Base-by-base conservation (phyloP, 2,329 filamentous ascomycete species). In the Colletotrichum lini region DNA sequence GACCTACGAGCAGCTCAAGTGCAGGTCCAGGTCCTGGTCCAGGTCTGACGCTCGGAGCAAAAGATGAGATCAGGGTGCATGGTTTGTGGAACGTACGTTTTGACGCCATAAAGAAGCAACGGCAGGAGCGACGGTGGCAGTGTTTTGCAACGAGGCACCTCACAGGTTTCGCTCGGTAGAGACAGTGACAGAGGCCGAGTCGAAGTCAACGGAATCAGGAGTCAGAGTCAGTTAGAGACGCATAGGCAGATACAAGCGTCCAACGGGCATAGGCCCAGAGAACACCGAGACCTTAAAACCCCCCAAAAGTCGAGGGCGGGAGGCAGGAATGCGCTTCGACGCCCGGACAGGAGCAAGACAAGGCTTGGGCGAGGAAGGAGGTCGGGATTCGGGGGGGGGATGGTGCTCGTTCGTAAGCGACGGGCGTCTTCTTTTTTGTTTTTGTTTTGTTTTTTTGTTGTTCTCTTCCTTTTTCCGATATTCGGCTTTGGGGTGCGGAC, bases 21-120 rank as follows among this genome's bases (percentile, higher is more conserved):
- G 42, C 26, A 56, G 21, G 47, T 49, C 44, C 26, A 40, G 21
- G 47, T 45, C 30, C 47, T 23, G 21, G 30, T 8, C 16, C 13
- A 23, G 45, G 45, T 12, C 21, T n/a, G 53, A 64, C 52, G 64
- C 54, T 67, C 66, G 60, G 68, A 45, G 62, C 56, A 21, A 49
- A 59, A 54, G 63, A 61, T 45, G 67, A 26, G 56, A 44, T 67
- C 57, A 63, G 64, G 26, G 53, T 67, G 47, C 42, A 40, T 67
- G 59, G 53, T 56, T 26, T 30, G 52, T 62, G 66, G 58, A 61
- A 74, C 72, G 60, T 67, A 73, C 71, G 72, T 73, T 65, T 74
- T 72, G 72, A 73, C 73, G 67, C 74, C 73, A 73, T 75, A 74
- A 72, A 71, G 66, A 65, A 64, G 65, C 63, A 71, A 61, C 40